Evolutionary conservation across 805 yeast species (phyloP).

Genomic region (Wickerhamomyces tratensis): DNA sequence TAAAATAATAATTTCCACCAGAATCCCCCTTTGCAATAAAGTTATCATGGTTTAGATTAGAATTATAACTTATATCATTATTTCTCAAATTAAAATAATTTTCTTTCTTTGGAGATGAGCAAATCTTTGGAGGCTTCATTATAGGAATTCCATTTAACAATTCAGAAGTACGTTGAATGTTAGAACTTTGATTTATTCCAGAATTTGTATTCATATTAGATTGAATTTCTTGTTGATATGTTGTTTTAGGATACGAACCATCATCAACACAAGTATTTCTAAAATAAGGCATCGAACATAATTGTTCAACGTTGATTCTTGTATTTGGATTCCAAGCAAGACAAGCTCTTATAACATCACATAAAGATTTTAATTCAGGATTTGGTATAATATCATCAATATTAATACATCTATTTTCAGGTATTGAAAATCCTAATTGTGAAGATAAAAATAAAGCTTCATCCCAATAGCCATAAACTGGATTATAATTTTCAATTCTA

Average conservation of each 20-base stretch:
- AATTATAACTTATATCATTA: too few relatives aligned
- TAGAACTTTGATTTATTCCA: neutral
- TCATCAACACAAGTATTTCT: slow-evolving; percentile 28
- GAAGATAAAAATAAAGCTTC: slow-evolving; percentile 45
- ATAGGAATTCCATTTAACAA: neutral
- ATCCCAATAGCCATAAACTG: slow-evolving; percentile 69
- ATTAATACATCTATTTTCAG: slow-evolving; percentile 40
- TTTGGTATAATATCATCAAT: slow-evolving; percentile 36
- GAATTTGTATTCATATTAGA: neutral
- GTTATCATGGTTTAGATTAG: too few relatives aligned
- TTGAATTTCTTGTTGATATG: neutral
- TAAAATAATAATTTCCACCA: too few relatives aligned
- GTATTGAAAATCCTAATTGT: slow-evolving; percentile 46
- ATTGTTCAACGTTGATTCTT: slow-evolving; percentile 41
- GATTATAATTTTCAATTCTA: slow-evolving; percentile 20
- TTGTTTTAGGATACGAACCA: neutral
- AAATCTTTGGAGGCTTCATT: neutral
- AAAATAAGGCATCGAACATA: slow-evolving; percentile 48
- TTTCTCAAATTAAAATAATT: too few relatives aligned
- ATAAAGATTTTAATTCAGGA: slow-evolving; percentile 27
- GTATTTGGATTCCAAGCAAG: slow-evolving; percentile 71
- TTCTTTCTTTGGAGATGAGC: neutral
- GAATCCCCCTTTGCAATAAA: too few relatives aligned
- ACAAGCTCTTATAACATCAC: slow-evolving; percentile 36
- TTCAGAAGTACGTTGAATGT: neutral